Evolutionary conservation across 805 yeast species (phyloP), one percentile per base, ranked within the genome.

Genomic region (Sugiyamaella qingdaonensis): DNA sequence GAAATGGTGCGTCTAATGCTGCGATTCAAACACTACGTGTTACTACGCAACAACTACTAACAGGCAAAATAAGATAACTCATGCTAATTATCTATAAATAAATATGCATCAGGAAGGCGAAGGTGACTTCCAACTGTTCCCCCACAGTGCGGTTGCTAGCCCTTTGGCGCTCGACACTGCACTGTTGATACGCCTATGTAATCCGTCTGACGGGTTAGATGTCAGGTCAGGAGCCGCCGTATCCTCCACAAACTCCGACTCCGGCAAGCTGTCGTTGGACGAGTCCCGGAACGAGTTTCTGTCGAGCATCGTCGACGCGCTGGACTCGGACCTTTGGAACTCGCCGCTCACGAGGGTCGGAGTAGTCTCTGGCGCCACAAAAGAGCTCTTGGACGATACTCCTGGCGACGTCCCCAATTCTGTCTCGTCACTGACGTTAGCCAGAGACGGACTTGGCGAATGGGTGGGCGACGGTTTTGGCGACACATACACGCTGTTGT

Each of bases 401-500:
- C 14, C 35, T n/a, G 35, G 53, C 10, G n/a, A 29, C 16, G 35
- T 27, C 21, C 21, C 31, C 24, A 10, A 16, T 13, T 27, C 18
- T 13, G 48, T 5, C 10, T 24, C 37, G 13, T 14, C 43, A 35
- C 14, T 47, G 9, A 16, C 39, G 34, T 14, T 45, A 45, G 42
- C 43, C 49, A 42, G 32, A 16, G 52, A 46, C 21, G 46, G 48
- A 10, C 49, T 21, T 2, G 58, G 59, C 10, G 62, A 59, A 14
- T 51, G 46, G 33, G 34, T 41, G 4, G 63, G 61, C 18, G 61
- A 51, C 3, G 54, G 46, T 2, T 48, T 46, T 4, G 63, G 62
- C 14, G 63, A 60, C 48, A 54, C 56, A 42, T 61, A 63, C 18
- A 63, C 66, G 32, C 60, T 53, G 51, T 55, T 61, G 50, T 63